A percentile compares a stretch with the other conserved stretches of the same genome.
Conservation (phyloP, 2,329 filamentous ascomycete genomes). For the Pyrenochaeta sp. region DNA sequence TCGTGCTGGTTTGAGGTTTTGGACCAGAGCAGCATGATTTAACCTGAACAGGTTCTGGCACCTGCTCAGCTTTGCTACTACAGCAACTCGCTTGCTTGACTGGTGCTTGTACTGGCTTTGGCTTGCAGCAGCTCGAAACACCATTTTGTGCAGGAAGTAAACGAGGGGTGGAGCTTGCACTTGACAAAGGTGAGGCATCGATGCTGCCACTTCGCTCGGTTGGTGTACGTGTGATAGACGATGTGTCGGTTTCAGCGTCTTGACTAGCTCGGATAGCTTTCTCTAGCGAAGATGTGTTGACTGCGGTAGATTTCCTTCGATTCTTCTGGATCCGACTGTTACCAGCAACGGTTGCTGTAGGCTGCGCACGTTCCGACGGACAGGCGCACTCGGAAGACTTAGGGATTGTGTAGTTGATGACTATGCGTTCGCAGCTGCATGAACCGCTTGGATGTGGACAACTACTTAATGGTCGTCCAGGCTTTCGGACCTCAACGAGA, state of each 20-base stretch:
- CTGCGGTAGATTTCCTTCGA: slow-evolving; percentile 39
- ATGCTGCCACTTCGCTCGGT: slow-evolving; percentile 46
- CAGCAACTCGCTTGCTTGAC: slow-evolving; percentile 39
- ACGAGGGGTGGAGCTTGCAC: slow-evolving; percentile 49
- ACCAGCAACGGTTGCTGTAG: slow-evolving; percentile 28
- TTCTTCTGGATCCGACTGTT: slow-evolving; percentile 45
- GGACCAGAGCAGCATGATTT: slow-evolving; percentile 46
- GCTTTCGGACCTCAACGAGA: slow-evolving; percentile 75
- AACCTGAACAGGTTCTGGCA: slow-evolving; percentile 23
- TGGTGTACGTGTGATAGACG: slow-evolving; percentile 41
- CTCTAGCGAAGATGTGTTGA: slow-evolving; percentile 41
- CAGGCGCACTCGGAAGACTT: slow-evolving; percentile 52
- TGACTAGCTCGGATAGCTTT: slow-evolving; percentile 46
- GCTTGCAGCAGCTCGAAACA: slow-evolving; percentile 43
- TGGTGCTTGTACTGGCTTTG: slow-evolving; percentile 28
- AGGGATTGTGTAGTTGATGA: slow-evolving; percentile 57
- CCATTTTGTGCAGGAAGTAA: slow-evolving; percentile 36
- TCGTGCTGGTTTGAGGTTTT: slow-evolving; percentile 18
- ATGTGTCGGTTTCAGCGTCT: slow-evolving; percentile 42
- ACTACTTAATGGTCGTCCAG: slow-evolving; percentile 73
- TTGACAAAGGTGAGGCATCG: slow-evolving; percentile 43
- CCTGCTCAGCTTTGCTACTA: slow-evolving; percentile 31
- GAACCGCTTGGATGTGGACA: slow-evolving; percentile 72
- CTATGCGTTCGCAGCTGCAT: slow-evolving; percentile 71
- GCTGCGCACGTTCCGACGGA: slow-evolving; percentile 40